These are phyloP conservation scores for Cichorium intybus DNA, from an alignment of 140 eudicot genomes.

Conservation along the genomic window DNA sequence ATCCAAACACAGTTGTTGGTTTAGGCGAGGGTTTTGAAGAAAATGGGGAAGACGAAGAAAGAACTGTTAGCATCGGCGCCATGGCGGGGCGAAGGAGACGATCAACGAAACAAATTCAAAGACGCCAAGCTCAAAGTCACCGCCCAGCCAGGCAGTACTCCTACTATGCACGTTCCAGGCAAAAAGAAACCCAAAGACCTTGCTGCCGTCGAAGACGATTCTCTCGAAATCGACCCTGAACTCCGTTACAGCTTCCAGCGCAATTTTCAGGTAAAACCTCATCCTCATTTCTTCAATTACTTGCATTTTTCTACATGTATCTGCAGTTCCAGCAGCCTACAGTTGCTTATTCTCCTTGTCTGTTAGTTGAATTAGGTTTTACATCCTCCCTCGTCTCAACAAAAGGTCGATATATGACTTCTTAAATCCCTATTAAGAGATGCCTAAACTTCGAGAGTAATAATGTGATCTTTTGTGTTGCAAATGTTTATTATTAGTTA, in stretches of 20 bases:
- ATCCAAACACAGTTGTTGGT: slow-evolving; percentile 15
- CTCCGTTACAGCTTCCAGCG: slow-evolving; percentile 98
- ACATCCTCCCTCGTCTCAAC: not conserved
- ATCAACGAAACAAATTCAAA: slow-evolving; percentile 53
- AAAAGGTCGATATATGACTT: not conserved
- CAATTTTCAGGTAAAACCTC: slow-evolving; percentile 55
- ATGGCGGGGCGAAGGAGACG: slow-evolving; percentile 66
- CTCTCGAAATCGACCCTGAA: slow-evolving; percentile 75
- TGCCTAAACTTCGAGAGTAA: not conserved
- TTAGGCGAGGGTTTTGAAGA: slow-evolving; percentile 14
- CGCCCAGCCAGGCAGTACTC: slow-evolving; percentile 73
- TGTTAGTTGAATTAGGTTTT: not conserved
- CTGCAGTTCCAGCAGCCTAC: not conserved
- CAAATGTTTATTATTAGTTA: slow-evolving; percentile 1
- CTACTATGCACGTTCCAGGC: slow-evolving; percentile 88
- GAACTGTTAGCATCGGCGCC: slow-evolving; percentile 88
- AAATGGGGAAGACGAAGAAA: slow-evolving; percentile 76
- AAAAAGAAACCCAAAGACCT: slow-evolving; percentile 37
- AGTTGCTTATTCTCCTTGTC: not conserved
- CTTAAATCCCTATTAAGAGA: not conserved
- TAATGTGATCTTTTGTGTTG: not conserved
- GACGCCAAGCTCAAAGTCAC: slow-evolving; percentile 86
- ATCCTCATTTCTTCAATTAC: not conserved
- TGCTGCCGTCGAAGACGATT: slow-evolving; percentile 40
- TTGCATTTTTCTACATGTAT: not conserved